Percentiles rank a stretch among this genome's conserved stretches.
phyloP scores from a whole-genome alignment of 139 green algal genomes.

The Picochlorum sp. region DNA sequence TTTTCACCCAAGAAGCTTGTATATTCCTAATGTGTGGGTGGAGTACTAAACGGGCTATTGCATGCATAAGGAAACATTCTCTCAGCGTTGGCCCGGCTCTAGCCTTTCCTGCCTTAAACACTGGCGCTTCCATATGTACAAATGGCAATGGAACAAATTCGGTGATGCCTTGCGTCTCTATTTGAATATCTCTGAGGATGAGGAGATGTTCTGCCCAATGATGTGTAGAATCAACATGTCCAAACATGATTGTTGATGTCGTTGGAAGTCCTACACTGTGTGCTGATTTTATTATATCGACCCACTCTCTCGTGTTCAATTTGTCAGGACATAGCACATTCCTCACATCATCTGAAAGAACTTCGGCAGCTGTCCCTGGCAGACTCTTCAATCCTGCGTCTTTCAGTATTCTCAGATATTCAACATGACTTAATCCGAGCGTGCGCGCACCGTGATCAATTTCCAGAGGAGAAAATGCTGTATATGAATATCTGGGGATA shows the following conservation, averaged over 20 bases:
- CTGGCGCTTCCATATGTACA: slow-evolving; percentile 84
- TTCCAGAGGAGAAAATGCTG: slow-evolving; percentile 74
- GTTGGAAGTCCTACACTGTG: slow-evolving; percentile 65
- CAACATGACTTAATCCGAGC: slow-evolving; percentile 34
- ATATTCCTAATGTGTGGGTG: slow-evolving; percentile 62
- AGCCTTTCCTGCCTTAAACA: slow-evolving; percentile 54
- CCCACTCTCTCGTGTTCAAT: slow-evolving; percentile 52
- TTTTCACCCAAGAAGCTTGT: slow-evolving; percentile 79
- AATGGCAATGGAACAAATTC: slow-evolving; percentile 93
- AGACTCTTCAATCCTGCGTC: slow-evolving; percentile 64
- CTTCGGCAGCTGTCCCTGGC: slow-evolving; percentile 82
- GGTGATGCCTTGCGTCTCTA: slow-evolving; percentile 40
- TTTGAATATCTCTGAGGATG: slow-evolving; percentile 49
- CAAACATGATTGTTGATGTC: slow-evolving; percentile 88
- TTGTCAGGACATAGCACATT: slow-evolving; percentile 80
- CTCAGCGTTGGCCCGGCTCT: slow-evolving; percentile 64
- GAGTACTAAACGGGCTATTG: slow-evolving; percentile 58
- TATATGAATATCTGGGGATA: slow-evolving; percentile 70
- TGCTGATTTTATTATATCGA: slow-evolving; percentile 46
- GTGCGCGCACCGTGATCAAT: slow-evolving; percentile 54
- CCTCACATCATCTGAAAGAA: slow-evolving; percentile 63
- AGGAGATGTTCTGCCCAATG: slow-evolving; percentile 68
- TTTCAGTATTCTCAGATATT: slow-evolving; percentile 45
- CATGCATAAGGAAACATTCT: slow-evolving; percentile 75
- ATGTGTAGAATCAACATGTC: slow-evolving; percentile 50